phyloP scores from a whole-genome alignment of 805 yeast genomes.

The Metschnikowia drakensbergensis region DNA sequence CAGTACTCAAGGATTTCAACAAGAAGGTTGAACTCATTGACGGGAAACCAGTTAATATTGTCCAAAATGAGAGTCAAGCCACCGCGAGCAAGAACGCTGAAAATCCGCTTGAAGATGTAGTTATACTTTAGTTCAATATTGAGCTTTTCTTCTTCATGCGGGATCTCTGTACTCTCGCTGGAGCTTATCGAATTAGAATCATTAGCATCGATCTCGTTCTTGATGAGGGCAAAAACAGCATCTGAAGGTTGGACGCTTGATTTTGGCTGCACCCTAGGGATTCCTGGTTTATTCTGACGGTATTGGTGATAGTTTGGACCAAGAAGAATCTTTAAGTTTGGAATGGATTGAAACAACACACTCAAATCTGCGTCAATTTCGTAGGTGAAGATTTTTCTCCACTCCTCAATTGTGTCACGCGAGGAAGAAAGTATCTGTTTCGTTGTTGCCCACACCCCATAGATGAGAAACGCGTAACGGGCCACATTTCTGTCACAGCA shows the following conservation, averaged over 20 bases:
- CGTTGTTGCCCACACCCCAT: constrained; percentile 36
- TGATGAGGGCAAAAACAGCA: background rate
- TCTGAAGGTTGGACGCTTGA: constrained; percentile 3
- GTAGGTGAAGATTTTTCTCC: constrained; percentile 39
- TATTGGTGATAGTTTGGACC: constrained; percentile 38
- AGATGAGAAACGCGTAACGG: constrained; percentile 34
- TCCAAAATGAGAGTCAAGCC: constrained; percentile 46
- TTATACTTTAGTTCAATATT: constrained; percentile 39
- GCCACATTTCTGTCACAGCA: constrained; percentile 25
- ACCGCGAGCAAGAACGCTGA: constrained; percentile 36
- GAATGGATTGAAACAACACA: constrained; percentile 39
- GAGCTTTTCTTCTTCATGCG: constrained; percentile 19
- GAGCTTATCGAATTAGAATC: constrained; percentile 3
- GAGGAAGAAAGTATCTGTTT: constrained; percentile 41
- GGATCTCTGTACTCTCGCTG: background rate
- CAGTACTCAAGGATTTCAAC: constrained; percentile 25
- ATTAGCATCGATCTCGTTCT: constrained; percentile 9
- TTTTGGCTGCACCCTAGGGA: background rate
- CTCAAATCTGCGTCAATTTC: constrained; percentile 41
- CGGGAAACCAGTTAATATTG: constrained; percentile 44
- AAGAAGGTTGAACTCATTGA: constrained; percentile 26
- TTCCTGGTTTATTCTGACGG: background rate
- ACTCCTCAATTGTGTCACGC: constrained; percentile 29
- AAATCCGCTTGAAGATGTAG: constrained; percentile 40
- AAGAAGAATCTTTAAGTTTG: constrained; percentile 41